Base-by-base conservation (phyloP, 2,329 filamentous ascomycete genomes). In the Pestalotiopsis fici region DNA sequence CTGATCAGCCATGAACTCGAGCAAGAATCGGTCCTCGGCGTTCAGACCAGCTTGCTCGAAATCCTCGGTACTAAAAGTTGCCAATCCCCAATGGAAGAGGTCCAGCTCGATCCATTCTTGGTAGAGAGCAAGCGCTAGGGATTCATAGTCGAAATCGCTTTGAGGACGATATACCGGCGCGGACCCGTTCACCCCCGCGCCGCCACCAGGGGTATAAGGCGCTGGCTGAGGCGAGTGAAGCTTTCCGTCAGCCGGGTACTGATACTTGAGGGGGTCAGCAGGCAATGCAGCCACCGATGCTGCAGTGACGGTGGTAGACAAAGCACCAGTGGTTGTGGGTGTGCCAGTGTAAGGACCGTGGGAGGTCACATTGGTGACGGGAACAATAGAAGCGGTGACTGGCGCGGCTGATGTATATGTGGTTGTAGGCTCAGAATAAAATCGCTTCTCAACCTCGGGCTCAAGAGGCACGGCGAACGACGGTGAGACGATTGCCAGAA, bases 31-130 rank as follows among this genome's bases (percentile, higher is more conserved):
- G 73, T 95, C 92, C 74, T 93, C 88, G 12, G 88, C 84, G 6
- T 82, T 90, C 15, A 97, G 81, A 2, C 92, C 92, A 28, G 87
- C 90, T 1, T 83, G 87, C 6, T 87, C 82, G 71, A 95, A 96
- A 18, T 96, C 91, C 37, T 87, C 83, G 0, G 84, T 87, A 1
- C 88, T 88, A 79, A 93, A 96, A 0, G 83, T 87, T 0, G 87
- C 88, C 3, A 96, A 85, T 15, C 91, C 93, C 75, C 91, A 89
- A 78, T 93, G 90, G 85, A 96, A 96, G 15, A 94, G 85, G 75
- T 96, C 93, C 1, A 96, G 84, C 80, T 96, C 93, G 65, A 95
- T 94, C 87, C 89, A 96, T 79, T 96, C 93, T 73, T 94, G 91
- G 76, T 95, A 95, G 0, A 95, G 82, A 13, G 87, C 92, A 13